Base-by-base conservation (phyloP, 495 filamentous ascomycete genomes). In the Achaetomiella virescens region DNA sequence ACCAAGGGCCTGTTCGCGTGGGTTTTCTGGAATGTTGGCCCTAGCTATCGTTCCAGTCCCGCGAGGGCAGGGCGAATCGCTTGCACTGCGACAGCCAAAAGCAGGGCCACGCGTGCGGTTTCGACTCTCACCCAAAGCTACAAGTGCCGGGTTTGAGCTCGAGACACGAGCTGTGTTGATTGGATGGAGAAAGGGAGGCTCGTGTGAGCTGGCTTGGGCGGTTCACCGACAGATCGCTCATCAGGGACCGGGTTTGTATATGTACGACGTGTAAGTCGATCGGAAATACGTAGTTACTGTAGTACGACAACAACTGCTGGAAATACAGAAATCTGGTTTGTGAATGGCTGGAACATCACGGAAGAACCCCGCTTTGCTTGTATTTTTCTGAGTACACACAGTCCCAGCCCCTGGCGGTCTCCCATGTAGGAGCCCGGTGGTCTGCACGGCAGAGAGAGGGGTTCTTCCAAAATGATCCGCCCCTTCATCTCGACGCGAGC, bases 401-500 rank as follows among this genome's bases (percentile, higher is more conserved):
- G 18, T 20, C 18, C 25, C 51, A 2, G 17, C 29, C 18, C 41
- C 20, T 25, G 40, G 7, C 20, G 3, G 12, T 37, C 35, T 18
- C 20, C 20, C 36, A n/a, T 6, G 11, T 14, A 3, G 5, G 11
- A 3, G 11, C 14, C 11, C 3, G 5, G 11, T 38, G n/a, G n/a
- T n/a, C n/a, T n/a, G n/a, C n/a, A n/a, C n/a, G n/a, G n/a, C n/a
- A n/a, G n/a, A n/a, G n/a, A n/a, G 15, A 18, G 24, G 52, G 31
- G 51, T 10, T 15, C 43, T 18, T 6, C 10, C 18, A 44, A 24
- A 33, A 24, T 41, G 52, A 48, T 24, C 52, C 33, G 41, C 52
- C 51, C 29, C 41, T 45, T 54, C 33, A 54, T 47, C n/a, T 29
- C 31, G 41, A 54, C 46, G 17, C 31, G 11, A 53, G 37, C 21